Conservation (phyloP, 495 filamentous ascomycete genomes). For the Cercophora newfieldiana region DNA sequence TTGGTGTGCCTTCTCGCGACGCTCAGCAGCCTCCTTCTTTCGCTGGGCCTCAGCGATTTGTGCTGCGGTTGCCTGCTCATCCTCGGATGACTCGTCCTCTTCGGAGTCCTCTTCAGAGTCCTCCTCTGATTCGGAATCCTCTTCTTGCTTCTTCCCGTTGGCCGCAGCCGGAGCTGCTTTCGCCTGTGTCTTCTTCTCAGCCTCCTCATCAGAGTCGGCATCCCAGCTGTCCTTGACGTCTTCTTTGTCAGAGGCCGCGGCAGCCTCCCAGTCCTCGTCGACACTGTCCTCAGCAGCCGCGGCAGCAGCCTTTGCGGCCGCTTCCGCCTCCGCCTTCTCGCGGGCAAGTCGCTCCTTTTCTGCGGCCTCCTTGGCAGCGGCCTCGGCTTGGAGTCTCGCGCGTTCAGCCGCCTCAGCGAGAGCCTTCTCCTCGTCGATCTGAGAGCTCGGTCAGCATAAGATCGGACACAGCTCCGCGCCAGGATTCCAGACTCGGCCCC, state of each 20-base stretch:
- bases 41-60: constrained; percentile 67
- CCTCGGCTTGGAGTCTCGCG: constrained; percentile 63
- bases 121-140: constrained; percentile 46
- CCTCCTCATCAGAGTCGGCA: constrained; percentile 78
- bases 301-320: constrained; percentile 56
- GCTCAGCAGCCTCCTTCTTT: constrained; percentile 89
- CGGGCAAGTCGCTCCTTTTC: constrained; percentile 52
- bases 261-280: constrained; percentile 86
- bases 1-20: constrained; percentile 84
- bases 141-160: constrained; percentile 32
- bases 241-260: constrained; percentile 68
- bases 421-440: constrained; percentile 67
- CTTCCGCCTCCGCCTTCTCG: constrained; percentile 53
- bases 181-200: constrained; percentile 32
- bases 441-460: constrained; percentile 21
- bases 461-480: not conserved
- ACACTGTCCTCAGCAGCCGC: constrained; percentile 58
- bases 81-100: constrained; percentile 59
- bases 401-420: constrained; percentile 73
- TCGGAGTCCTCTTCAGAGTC: constrained; percentile 38
- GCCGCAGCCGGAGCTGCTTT: constrained; percentile 21
- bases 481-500: not conserved
- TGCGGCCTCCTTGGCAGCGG: constrained; percentile 59
- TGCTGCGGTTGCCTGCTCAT: constrained; percentile 69
- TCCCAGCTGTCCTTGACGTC: constrained; percentile 96